Evolutionary conservation across 2,329 filamentous ascomycete species (phyloP), one percentile per base, ranked within the genome.

Genomic region (Balansia obtecta): DNA sequence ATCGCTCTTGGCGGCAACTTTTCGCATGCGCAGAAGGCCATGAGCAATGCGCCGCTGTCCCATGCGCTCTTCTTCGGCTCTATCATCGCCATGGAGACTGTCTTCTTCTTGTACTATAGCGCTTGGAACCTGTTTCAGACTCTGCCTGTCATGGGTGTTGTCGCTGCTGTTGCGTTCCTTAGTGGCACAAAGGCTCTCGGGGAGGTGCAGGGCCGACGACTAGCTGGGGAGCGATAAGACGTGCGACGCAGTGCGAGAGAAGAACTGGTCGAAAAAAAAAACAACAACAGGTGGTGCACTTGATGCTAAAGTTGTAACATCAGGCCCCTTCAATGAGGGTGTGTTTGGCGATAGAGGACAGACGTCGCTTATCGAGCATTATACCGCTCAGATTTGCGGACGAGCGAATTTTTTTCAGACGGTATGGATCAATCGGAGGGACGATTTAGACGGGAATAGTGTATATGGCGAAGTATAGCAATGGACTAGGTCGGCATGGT

Each of bases 41-140:
- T 96, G 47, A 72, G 79, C 52, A 74, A 78, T 20, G 86, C 88
- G 1, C 91, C 93, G 2, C 59, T 95, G 42, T 84, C 91, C 5
- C 91, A 98, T 65, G 73, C 73, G 32, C 67, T 89, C 34, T 98
- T 97, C 73, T 86, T 94, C 58, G 86, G 86, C 48, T 95, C 89
- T 5, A 81, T 98, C 50, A 54, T 95, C 39, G 82, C 83, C 20
- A 86, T 98, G 74, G 93, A 98, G 68, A 86, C 79, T 15, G 82
- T 95, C 51, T 96, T 98, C 71, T 91, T 93, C 73, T 71, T 95
- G 57, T 98, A 98, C 76, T 97, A 97, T 70, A 85, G 79, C 49
- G 80, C 72, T 62, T 96, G 91, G 90, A 95, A 84, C 62, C 74
- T 98, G 44, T 95, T 97, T 76, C 85, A 95, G 72, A 82, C 81